A percentile compares a stretch with the other conserved stretches of the same genome.
Conservation (phyloP, 169 alveolate species). For the Besnoitia besnoiti region DNA sequence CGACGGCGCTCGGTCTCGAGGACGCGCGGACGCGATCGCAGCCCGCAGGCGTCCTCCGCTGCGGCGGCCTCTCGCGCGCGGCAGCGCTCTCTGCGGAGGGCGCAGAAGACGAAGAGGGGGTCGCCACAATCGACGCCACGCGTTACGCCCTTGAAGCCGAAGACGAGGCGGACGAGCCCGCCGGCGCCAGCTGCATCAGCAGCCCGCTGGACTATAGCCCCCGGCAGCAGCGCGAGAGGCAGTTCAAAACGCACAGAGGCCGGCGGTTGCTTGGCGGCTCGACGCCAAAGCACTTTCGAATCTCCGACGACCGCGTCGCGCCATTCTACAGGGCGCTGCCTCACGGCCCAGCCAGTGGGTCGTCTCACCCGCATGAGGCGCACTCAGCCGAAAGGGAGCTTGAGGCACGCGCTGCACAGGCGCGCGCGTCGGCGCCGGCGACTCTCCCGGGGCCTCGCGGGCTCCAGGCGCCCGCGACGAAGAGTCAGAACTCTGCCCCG, state of each 20-base stretch:
- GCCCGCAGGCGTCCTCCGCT: too few species aligned
- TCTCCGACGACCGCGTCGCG: neutral
- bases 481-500: too few species aligned
- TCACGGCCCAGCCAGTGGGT: neutral
- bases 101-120: neutral
- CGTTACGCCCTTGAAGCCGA: neutral
- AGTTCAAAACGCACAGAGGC: neutral
- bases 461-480: too few species aligned
- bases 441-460: too few species aligned
- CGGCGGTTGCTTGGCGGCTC: neutral
- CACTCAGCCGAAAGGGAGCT: neutral
- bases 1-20: too few species aligned
- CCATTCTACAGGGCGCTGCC: neutral
- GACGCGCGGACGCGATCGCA: too few species aligned
- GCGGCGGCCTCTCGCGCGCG: too few species aligned
- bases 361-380: neutral
- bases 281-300: neutral
- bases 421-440: too few species aligned
- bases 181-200: slow-evolving; percentile 10
- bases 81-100: too few species aligned
- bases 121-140: neutral
- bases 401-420: too few species aligned
- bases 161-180: neutral
- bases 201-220: neutral
- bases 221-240: slow-evolving; percentile 1